phyloP scores from a whole-genome alignment of 2,329 filamentous ascomycete genomes.

The Ramularia collo-cygni region DNA sequence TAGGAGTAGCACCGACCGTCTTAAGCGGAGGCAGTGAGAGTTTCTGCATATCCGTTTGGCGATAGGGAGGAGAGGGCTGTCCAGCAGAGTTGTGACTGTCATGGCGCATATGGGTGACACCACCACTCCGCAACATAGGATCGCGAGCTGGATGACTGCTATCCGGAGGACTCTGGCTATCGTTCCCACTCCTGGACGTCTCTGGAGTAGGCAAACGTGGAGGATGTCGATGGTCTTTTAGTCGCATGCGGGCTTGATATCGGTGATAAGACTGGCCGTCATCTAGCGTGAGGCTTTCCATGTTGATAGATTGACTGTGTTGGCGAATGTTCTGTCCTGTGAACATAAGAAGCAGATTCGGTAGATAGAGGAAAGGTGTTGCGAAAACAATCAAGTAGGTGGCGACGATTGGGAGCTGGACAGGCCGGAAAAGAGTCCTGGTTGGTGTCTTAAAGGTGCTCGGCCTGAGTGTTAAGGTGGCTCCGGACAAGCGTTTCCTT shows the following conservation, averaged over 20 bases:
- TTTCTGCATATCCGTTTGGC: constrained; percentile 19
- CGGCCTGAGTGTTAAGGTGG: no score
- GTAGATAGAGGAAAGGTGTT: not conserved
- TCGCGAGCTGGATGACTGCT: constrained; percentile 8
- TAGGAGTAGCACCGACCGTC: constrained; percentile 25
- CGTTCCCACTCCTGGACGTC: constrained; percentile 24
- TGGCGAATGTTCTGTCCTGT: not conserved
- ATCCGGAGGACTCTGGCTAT: constrained; percentile 15
- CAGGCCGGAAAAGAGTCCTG: no score
- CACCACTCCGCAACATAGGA: constrained; percentile 7
- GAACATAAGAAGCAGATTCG: not conserved
- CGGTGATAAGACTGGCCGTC: constrained; percentile 14
- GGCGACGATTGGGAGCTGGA: no score
- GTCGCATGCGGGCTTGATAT: constrained; percentile 4
- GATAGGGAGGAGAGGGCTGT: constrained; percentile 28
- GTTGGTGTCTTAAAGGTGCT: no score
- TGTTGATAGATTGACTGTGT: constrained; percentile 3
- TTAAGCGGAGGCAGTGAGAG: constrained; percentile 31
- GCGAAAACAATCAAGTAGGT: not conserved
- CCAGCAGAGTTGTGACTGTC: constrained; percentile 17
- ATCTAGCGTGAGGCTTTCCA: constrained; percentile 18
- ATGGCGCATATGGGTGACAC: constrained; percentile 11
- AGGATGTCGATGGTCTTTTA: constrained; percentile 13
- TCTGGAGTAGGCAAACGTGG: constrained; percentile 28
- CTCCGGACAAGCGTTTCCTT: constrained; percentile 9